These are phyloP conservation scores for Thelephora ganbajun DNA, from an alignment of 768 basidiomycete species.

Conservation along the genomic window DNA sequence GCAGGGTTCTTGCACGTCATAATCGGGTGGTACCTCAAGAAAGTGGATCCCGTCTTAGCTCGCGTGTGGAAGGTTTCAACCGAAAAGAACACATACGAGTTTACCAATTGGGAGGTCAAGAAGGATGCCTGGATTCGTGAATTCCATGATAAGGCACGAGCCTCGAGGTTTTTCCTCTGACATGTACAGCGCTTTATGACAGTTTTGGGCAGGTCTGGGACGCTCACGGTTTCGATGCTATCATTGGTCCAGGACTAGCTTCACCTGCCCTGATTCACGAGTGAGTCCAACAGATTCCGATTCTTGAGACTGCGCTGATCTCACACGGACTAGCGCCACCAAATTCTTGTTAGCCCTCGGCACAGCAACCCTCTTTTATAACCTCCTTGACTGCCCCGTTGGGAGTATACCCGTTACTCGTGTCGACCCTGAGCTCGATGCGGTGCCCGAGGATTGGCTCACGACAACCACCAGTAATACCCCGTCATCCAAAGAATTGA, in stretches of 20 bases:
- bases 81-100: too few species aligned
- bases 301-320: not conserved
- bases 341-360: slow-evolving; percentile 11
- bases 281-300: slow-evolving; percentile 1
- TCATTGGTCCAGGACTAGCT: slow-evolving; percentile 24
- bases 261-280: slow-evolving; percentile 21
- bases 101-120: too few species aligned
- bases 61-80: too few species aligned
- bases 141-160: too few species aligned
- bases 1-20: too few species aligned
- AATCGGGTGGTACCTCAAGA: too few species aligned
- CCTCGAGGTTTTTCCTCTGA: too few species aligned
- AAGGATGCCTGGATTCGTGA: not conserved
- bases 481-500: slow-evolving; percentile 14
- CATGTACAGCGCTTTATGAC: too few species aligned
- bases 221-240: slow-evolving; percentile 17
- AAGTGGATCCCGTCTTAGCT: too few species aligned
- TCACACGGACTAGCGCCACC: not conserved
- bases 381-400: slow-evolving; percentile 27
- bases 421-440: slow-evolving; percentile 21
- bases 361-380: slow-evolving; percentile 22
- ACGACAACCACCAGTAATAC: slow-evolving; percentile 9
- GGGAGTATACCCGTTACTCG: slow-evolving; percentile 28
- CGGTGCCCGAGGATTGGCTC: slow-evolving; percentile 13
- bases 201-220: slow-evolving; percentile 25